These are phyloP conservation scores for Xylaria castorea DNA, from an alignment of 495 filamentous ascomycete species.

Conservation along the genomic window DNA sequence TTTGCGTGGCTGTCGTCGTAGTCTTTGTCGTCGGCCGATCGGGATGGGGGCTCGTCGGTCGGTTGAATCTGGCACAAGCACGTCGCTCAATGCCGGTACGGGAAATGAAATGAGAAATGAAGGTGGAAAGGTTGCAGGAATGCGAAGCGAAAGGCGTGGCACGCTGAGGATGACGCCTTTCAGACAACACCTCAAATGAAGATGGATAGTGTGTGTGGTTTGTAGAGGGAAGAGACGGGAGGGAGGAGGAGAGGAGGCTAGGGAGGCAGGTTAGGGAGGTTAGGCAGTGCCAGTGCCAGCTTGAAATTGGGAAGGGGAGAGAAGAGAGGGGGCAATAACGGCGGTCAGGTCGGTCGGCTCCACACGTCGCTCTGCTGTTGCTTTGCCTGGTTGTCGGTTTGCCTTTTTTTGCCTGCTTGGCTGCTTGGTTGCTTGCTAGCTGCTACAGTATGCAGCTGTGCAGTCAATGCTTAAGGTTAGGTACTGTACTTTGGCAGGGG, in stretches of 20 bases:
- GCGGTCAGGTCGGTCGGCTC: slow-evolving; percentile 7
- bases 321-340: neutral
- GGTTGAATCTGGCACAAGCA: slow-evolving; percentile 13
- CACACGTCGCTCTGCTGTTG: slow-evolving; percentile 14
- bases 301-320: neutral
- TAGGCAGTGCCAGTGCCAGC: slow-evolving; percentile 11
- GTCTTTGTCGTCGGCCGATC: slow-evolving; percentile 12
- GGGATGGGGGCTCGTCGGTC: slow-evolving; percentile 2
- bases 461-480: neutral
- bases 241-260: slow-evolving; percentile 21
- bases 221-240: slow-evolving; percentile 17
- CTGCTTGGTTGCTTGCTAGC: neutral
- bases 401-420: neutral
- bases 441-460: neutral
- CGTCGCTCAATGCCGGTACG: neutral
- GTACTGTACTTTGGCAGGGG: neutral
- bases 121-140: neutral
- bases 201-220: slow-evolving; percentile 18
- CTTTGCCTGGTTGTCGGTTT: neutral
- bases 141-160: slow-evolving; percentile 21
- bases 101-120: neutral
- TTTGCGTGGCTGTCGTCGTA: neutral
- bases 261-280: slow-evolving; percentile 9
- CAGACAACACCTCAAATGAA: slow-evolving; percentile 16
- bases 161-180: slow-evolving; percentile 17